These are phyloP conservation scores for Wakefieldia striispora DNA, from an alignment of 768 basidiomycete species.

Conservation along the genomic window DNA sequence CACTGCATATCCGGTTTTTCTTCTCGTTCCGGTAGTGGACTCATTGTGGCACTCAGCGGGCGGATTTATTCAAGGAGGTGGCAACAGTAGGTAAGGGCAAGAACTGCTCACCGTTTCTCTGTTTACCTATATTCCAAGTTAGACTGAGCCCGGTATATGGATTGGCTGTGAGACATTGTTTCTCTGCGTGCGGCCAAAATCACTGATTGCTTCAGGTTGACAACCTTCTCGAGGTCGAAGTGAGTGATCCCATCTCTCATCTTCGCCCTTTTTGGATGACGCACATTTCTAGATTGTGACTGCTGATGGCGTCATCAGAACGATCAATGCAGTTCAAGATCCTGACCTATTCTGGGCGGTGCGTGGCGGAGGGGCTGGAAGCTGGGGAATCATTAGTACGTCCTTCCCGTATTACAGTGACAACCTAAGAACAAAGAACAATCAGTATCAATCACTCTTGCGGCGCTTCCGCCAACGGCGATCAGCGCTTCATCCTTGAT, in stretches of 20 bases:
- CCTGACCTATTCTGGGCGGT: slow-evolving; percentile 53
- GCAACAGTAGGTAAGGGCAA: slow-evolving; percentile 34
- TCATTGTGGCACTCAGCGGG: slow-evolving; percentile 18
- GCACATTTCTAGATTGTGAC: slow-evolving; percentile 33
- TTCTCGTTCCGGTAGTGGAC: neutral
- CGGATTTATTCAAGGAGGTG: slow-evolving; percentile 49
- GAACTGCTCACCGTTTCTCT: neutral
- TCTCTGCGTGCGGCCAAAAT: neutral
- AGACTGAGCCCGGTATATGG: slow-evolving; percentile 20
- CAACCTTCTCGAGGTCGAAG: slow-evolving; percentile 43
- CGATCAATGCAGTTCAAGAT: slow-evolving; percentile 39
- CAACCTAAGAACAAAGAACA: neutral
- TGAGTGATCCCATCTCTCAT: neutral
- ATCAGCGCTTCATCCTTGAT: slow-evolving; percentile 7
- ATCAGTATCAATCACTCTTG: slow-evolving; percentile 18
- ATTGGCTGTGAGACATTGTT: neutral
- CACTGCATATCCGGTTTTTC: neutral
- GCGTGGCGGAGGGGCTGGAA: slow-evolving; percentile 51
- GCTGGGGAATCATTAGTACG: slow-evolving; percentile 42
- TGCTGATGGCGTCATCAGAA: slow-evolving; percentile 37
- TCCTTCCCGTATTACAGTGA: neutral
- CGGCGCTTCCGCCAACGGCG: slow-evolving; percentile 4
- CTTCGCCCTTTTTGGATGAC: neutral
- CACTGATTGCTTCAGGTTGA: slow-evolving; percentile 34
- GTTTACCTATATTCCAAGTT: neutral